Evolutionary conservation across 1,284 basidiomycete genomes (phyloP).

Genomic region (Schizopora paradoxa): DNA sequence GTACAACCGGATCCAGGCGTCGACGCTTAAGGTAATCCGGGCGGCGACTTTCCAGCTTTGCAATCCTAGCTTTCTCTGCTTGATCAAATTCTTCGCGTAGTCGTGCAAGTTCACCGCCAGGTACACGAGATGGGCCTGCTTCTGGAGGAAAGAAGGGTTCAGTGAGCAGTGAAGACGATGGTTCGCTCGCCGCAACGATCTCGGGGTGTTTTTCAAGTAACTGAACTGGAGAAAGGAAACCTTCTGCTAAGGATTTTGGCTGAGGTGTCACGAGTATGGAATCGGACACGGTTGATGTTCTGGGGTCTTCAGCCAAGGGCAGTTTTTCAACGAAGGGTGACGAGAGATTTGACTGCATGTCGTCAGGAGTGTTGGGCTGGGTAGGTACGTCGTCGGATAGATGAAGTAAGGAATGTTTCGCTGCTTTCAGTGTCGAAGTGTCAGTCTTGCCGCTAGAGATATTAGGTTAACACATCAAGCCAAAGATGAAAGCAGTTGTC

Average conservation of each 20-base stretch:
- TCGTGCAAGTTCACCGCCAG: constrained; percentile 53
- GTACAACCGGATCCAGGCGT: constrained; percentile 33
- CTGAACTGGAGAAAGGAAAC: constrained; percentile 10
- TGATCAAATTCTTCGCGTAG: constrained; percentile 48
- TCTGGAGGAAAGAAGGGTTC: constrained; percentile 17
- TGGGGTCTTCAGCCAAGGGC: constrained; percentile 7
- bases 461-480: too few species aligned
- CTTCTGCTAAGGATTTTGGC: not conserved
- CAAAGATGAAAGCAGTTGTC: too few species aligned
- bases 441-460: too few species aligned
- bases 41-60: constrained; percentile 53
- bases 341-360: constrained; percentile 16
- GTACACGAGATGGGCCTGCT: constrained; percentile 9
- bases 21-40: constrained; percentile 67
- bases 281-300: too few species aligned
- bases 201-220: too few species aligned
- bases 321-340: constrained; percentile 25
- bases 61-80: constrained; percentile 40
- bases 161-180: not conserved
- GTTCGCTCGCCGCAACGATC: constrained; percentile 3
- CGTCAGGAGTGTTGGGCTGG: constrained; percentile 16
- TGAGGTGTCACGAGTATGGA: constrained; percentile 1
- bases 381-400: constrained; percentile 14
- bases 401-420: not conserved
- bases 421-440: not conserved